These are phyloP conservation scores for Boletus reticulatus DNA, from an alignment of 768 basidiomycete genomes.

Conservation along the genomic window DNA sequence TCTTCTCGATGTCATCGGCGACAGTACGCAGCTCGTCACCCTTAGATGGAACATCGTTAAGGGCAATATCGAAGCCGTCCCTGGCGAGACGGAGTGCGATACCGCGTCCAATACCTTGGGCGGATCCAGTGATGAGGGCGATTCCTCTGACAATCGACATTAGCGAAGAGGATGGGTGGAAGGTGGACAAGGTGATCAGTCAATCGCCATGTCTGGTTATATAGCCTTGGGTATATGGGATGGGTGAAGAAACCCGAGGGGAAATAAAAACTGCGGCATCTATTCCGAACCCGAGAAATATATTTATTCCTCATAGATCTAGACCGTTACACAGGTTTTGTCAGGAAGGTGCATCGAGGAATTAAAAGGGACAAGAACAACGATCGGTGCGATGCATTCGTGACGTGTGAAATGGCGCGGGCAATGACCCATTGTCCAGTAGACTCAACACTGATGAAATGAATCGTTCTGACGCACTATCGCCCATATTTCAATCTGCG, in stretches of 20 bases:
- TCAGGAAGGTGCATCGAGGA: not conserved
- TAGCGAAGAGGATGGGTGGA: not conserved
- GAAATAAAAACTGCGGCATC: not conserved
- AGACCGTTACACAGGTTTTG: not conserved
- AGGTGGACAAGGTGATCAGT: no score
- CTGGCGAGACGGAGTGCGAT: conserved; percentile 34
- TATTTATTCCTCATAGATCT: not conserved
- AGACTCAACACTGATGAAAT: not conserved
- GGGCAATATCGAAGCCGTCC: conserved; percentile 31
- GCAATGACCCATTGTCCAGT: no score
- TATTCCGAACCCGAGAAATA: no score
- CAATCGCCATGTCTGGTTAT: not conserved
- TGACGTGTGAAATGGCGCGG: no score
- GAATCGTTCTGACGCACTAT: not conserved
- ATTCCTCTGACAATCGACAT: conserved; percentile 29
- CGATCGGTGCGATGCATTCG: no score
- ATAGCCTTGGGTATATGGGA: not conserved
- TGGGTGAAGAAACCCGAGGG: not conserved
- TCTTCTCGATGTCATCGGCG: conserved; percentile 26
- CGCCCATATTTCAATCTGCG: not conserved
- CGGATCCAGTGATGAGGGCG: conserved; percentile 37
- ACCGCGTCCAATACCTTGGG: conserved; percentile 25
- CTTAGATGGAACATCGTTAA: conserved; percentile 33
- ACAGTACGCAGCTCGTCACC: conserved; percentile 28
- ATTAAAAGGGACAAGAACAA: not conserved